phyloP scores from a whole-genome alignment of 2,329 filamentous ascomycete species.

The Alternaria ventricosa region DNA sequence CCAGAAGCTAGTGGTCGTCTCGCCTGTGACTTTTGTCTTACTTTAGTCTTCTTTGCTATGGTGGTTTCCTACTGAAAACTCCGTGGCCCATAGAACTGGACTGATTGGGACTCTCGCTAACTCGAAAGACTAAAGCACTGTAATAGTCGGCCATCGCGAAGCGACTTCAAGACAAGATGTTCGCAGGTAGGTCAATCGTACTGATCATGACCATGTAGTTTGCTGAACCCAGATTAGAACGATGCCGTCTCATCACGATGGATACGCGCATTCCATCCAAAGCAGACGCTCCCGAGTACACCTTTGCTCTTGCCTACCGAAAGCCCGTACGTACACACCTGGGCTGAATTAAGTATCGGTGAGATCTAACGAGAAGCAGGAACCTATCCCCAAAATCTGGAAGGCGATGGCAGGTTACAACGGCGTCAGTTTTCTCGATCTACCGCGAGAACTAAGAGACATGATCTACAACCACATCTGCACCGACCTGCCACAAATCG shows the following conservation, averaged over 20 bases:
- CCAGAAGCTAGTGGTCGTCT: not conserved
- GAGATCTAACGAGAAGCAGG: not conserved
- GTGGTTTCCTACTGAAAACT: not conserved
- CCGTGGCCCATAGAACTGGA: not conserved
- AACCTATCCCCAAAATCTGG: not conserved
- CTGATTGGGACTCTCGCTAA: not conserved
- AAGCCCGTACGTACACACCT: not conserved
- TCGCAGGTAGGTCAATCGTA: not conserved
- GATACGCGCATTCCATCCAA: not conserved
- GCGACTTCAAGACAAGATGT: not conserved
- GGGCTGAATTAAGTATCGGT: accelerated
- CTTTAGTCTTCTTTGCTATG: not conserved
- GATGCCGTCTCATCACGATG: not conserved
- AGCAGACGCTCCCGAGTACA: not conserved
- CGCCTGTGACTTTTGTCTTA: not conserved
- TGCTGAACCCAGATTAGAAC: not conserved
- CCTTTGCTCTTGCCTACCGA: not conserved
- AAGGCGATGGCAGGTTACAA: not conserved
- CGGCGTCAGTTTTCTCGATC: not conserved
- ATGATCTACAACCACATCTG: not conserved
- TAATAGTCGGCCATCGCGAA: not conserved
- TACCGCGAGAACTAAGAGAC: not conserved
- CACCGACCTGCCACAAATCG: not conserved
- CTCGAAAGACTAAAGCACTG: not conserved
- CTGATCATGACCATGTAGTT: not conserved